A percentile compares a stretch with the other conserved stretches of the same genome.
These are phyloP conservation scores for Dentipellis fragilis DNA, from an alignment of 768 basidiomycete species.

Conservation along the genomic window DNA sequence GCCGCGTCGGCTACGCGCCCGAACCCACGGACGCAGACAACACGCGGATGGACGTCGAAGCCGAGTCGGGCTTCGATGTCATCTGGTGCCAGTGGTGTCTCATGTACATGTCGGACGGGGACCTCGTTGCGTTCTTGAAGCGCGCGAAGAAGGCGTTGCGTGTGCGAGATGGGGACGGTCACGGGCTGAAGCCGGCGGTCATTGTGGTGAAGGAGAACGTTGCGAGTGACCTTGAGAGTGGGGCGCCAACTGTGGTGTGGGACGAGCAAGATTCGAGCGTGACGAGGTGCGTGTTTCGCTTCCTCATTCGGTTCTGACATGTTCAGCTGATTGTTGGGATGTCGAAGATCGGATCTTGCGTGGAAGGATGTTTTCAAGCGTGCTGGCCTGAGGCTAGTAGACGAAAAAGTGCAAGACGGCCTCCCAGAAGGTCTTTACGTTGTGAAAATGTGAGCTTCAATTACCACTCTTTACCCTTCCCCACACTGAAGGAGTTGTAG, in stretches of 20 bases:
- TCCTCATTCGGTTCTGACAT: background rate
- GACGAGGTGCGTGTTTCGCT: slow-evolving; percentile 51
- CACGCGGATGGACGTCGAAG: too few relatives aligned
- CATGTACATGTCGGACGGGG: slow-evolving; percentile 69
- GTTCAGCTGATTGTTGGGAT: background rate
- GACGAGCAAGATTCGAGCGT: slow-evolving; percentile 86
- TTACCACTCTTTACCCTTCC: background rate
- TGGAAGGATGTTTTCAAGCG: slow-evolving; percentile 70
- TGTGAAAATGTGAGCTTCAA: slow-evolving; percentile 68
- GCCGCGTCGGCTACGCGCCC: slow-evolving; percentile 57
- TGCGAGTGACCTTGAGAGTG: slow-evolving; percentile 51
- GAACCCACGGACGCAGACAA: slow-evolving; percentile 20
- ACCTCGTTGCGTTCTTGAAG: slow-evolving; percentile 70
- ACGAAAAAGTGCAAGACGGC: slow-evolving; percentile 74
- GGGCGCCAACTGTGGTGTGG: slow-evolving; percentile 44
- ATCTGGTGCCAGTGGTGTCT: slow-evolving; percentile 98
- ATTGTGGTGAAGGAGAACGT: slow-evolving; percentile 92
- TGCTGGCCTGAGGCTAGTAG: slow-evolving; percentile 63
- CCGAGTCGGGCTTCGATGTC: slow-evolving; percentile 68
- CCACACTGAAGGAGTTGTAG: slow-evolving; percentile 20
- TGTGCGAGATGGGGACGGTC: slow-evolving; percentile 14
- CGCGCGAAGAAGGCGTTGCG: slow-evolving; percentile 53
- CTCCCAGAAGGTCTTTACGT: slow-evolving; percentile 72
- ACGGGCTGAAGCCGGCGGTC: slow-evolving; percentile 28
- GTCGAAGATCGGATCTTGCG: slow-evolving; percentile 63